A percentile compares a stretch with the other conserved stretches of the same genome.
phyloP scores from a whole-genome alignment of 345 rosid genomes.

The Syzygium aromaticum region DNA sequence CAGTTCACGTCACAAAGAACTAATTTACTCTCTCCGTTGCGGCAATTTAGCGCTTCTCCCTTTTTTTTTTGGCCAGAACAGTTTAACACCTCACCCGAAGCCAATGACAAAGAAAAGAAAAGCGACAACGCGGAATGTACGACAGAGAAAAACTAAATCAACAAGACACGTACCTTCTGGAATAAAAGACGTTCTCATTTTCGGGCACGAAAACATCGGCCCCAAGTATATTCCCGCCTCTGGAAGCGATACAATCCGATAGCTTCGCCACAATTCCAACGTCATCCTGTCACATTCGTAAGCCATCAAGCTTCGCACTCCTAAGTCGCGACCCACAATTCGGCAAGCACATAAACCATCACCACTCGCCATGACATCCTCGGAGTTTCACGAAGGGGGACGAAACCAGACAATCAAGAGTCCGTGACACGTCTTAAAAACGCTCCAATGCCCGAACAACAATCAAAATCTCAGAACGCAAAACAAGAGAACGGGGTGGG shows the following conservation, averaged over 20 bases:
- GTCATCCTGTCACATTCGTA: slow-evolving; percentile 35
- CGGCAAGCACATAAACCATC: neutral
- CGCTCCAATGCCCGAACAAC: neutral
- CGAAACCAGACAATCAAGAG: neutral
- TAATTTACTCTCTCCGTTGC: neutral
- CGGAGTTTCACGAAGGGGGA: neutral
- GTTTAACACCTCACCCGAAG: neutral
- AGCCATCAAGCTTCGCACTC: neutral
- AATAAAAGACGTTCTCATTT: slow-evolving; percentile 70
- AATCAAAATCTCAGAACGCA: neutral
- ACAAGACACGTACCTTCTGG: slow-evolving; percentile 50
- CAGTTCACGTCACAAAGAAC: neutral
- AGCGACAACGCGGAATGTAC: neutral
- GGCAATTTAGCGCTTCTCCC: neutral
- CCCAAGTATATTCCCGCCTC: slow-evolving; percentile 84
- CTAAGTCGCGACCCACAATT: neutral
- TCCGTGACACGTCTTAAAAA: neutral
- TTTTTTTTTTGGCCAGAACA: neutral
- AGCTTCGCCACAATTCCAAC: slow-evolving; percentile 89
- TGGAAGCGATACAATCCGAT: slow-evolving; percentile 88
- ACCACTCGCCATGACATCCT: neutral
- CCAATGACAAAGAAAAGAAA: neutral
- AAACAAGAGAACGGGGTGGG: neutral
- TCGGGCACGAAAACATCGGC: slow-evolving; percentile 91
- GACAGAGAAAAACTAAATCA: neutral